These are phyloP conservation scores for Tetradesmus obliquus DNA, from an alignment of 139 green algal genomes.

Conservation along the genomic window DNA sequence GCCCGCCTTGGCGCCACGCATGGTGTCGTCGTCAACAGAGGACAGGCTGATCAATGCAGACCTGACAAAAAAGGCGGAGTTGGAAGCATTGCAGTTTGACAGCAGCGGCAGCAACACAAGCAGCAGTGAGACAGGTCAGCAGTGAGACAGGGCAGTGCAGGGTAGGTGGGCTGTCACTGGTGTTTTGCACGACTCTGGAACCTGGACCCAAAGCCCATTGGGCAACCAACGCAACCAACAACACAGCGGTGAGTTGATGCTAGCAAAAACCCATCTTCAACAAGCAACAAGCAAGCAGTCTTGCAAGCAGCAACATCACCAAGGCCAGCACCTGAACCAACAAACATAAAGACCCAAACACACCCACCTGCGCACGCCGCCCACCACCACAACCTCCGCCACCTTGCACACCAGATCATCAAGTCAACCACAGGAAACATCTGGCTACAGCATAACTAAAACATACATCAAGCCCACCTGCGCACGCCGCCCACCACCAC, in stretches of 20 bases:
- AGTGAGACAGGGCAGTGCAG: not conserved
- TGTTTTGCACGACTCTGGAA: no score
- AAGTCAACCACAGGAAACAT: no score
- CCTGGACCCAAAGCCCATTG: no score
- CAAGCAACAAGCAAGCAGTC: not conserved
- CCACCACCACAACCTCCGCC: constrained; percentile 55
- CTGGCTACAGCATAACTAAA: no score
- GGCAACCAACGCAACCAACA: no score
- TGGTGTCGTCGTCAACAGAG: constrained; percentile 38
- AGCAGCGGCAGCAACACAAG: not conserved
- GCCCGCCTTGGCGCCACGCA: constrained; percentile 57
- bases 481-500: constrained; percentile 63
- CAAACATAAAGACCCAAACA: not conserved
- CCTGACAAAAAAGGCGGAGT: not conserved
- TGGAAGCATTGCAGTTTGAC: not conserved
- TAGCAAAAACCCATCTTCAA: no score
- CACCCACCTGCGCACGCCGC: constrained; percentile 43
- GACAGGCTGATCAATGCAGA: constrained; percentile 60
- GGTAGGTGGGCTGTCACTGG: no score
- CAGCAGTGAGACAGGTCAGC: not conserved
- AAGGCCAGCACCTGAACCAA: not conserved
- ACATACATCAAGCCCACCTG: constrained; percentile 15
- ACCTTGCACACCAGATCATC: constrained; percentile 57
- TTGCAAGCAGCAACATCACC: not conserved
- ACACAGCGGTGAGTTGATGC: no score